These are phyloP conservation scores for Pontederia crassipes DNA, from an alignment of 176 grass and related monocot species.

Conservation along the genomic window DNA sequence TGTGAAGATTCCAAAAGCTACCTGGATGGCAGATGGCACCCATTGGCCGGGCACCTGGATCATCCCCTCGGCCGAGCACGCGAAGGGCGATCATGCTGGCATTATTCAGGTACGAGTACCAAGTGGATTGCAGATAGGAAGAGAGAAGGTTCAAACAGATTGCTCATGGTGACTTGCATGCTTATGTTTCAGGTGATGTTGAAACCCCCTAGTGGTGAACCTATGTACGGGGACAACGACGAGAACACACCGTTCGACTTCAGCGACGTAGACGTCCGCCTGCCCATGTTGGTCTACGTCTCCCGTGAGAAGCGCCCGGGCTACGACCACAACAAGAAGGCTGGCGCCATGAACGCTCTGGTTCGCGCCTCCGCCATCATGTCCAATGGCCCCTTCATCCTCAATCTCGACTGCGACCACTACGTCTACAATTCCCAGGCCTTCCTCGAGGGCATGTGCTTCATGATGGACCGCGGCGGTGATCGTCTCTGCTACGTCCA, in stretches of 20 bases:
- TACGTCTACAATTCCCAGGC: slow-evolving; percentile 96
- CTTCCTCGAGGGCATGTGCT: slow-evolving; percentile 93
- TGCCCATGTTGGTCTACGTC: slow-evolving; percentile 85
- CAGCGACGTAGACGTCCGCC: slow-evolving; percentile 72
- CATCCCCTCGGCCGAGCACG: slow-evolving; percentile 55
- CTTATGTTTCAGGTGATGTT: slow-evolving; percentile 70
- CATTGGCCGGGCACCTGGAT: slow-evolving; percentile 98
- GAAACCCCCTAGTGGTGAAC: slow-evolving; percentile 81
- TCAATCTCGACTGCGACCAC: slow-evolving; percentile 95
- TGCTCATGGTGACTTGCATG: not conserved
- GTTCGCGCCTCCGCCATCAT: slow-evolving; percentile 89
- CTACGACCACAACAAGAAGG: slow-evolving; percentile 99
- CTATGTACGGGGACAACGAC: slow-evolving; percentile 47
- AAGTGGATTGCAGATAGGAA: too few species aligned
- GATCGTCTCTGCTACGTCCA: slow-evolving; percentile 93
- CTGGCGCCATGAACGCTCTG: slow-evolving; percentile 94
- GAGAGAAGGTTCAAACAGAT: too few species aligned
- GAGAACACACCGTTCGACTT: slow-evolving; percentile 71
- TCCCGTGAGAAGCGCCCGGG: slow-evolving; percentile 94
- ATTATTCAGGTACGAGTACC: slow-evolving; percentile 56
- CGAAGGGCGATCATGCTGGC: slow-evolving; percentile 86
- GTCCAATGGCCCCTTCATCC: slow-evolving; percentile 99
- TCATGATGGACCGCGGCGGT: slow-evolving; percentile 98
- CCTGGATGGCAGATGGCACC: slow-evolving; percentile 96
- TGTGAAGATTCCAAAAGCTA: slow-evolving; percentile 86